Base-by-base conservation (phyloP, 2,329 filamentous ascomycete genomes). In the Aspergillus pseudoglaucus region DNA sequence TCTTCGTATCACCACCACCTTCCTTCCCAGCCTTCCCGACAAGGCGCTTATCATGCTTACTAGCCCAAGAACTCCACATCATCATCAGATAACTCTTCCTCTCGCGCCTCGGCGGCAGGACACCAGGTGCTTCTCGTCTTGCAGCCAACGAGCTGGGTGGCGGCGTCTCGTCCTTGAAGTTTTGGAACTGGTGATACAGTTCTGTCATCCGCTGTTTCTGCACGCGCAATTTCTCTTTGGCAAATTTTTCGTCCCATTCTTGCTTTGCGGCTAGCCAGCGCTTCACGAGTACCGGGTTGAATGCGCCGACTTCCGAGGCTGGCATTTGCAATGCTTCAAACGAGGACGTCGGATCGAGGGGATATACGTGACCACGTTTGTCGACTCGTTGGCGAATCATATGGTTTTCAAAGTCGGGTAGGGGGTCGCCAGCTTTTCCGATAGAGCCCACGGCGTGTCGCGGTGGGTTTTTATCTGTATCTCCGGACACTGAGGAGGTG, bases 381-480 rank as follows among this genome's bases (percentile, higher is more conserved):
- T 88, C 87, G 17, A 97, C 84, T 23, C 86, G 78, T 65, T 98
- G 90, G 7, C 93, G 85, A 52, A 98, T 90, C 90, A 97, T 96
- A 65, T 94, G 84, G 50, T 85, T 76, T 45, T 81, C 78, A 67
- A 96, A 97, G 0, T 78, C 71, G 0, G 90, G 91, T 1, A 96
- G 71, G 3, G 88, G 80, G 59, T 95, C 90, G 1, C 90, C 90
- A 2, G 90, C 90, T 62, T 81, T 88, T n/a, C 91, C 90, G 6
- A 96, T 79, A n/a, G 76, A 68, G 44, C 63, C 52, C 12, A 58
- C 55, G 49, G 47, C 49, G 17, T 56, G 55, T 20, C 57, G 54
- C n/a, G 37, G 6, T 3, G 45, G 45, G 12, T 27, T 22, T 14
- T 39, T 20, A 17, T 49, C 35, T 10, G 42, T 47, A 3, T 54